phyloP scores from a whole-genome alignment of 2,329 filamentous ascomycete genomes.

The Botrytis fragariae region DNA sequence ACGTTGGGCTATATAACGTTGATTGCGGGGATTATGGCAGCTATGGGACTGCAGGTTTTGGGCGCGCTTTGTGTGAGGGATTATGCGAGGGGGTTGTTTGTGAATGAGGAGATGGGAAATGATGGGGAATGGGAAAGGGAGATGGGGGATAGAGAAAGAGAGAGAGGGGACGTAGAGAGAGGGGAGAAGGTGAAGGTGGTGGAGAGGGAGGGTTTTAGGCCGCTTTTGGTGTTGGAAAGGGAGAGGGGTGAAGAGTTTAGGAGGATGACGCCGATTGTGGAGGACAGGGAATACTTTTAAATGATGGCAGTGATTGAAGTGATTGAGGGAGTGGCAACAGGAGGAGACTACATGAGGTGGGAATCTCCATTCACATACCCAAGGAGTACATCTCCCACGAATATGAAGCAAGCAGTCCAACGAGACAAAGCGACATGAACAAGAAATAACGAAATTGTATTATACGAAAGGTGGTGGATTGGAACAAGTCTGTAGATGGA shows the following conservation, averaged over 20 bases:
- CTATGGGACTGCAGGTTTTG: constrained; percentile 3
- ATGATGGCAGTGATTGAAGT: neutral
- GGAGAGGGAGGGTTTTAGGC: neutral
- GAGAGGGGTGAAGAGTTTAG: neutral
- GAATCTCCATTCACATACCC: neutral
- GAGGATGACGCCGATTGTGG: neutral
- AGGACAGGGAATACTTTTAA: neutral
- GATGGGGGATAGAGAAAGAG: neutral
- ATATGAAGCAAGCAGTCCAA: neutral
- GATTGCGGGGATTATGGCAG: neutral
- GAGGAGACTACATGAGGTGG: neutral
- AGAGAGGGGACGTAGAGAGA: neutral
- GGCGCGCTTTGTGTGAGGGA: constrained; percentile 15
- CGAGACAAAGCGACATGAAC: neutral
- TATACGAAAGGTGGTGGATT: neutral
- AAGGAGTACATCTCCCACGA: neutral
- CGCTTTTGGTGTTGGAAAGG: neutral
- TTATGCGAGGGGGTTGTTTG: constrained; percentile 27
- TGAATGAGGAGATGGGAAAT: constrained; percentile 11
- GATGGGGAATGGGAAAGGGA: neutral
- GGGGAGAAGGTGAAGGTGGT: neutral
- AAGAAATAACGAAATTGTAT: neutral
- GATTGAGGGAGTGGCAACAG: no score
- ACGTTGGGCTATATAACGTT: neutral
- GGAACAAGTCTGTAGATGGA: neutral